A percentile compares a stretch with the other conserved stretches of the same genome.
These are phyloP conservation scores for Cutaneotrichosporon spelunceum DNA, from an alignment of 1,284 basidiomycete genomes.

Conservation along the genomic window DNA sequence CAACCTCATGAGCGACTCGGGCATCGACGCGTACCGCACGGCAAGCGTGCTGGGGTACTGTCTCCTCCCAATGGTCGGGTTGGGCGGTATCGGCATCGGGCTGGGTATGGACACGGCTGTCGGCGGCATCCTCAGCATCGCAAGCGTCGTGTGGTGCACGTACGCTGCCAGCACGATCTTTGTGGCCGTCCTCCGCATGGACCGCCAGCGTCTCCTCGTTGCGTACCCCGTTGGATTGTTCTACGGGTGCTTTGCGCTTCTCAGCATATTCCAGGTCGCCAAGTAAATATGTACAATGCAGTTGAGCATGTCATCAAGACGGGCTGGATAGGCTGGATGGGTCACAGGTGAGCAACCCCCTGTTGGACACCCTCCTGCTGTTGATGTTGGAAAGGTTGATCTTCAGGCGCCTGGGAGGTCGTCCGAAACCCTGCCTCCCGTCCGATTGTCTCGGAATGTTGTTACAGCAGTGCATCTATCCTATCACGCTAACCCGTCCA, in stretches of 20 bases:
- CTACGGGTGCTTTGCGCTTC: conserved; percentile 85
- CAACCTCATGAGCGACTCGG: conserved; percentile 94
- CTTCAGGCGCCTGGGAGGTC: background rate
- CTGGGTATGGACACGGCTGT: conserved; percentile 77
- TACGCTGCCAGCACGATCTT: conserved; percentile 92
- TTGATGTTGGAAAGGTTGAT: background rate
- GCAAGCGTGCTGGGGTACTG: conserved; percentile 97
- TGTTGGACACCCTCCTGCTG: background rate
- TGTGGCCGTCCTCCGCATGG: conserved; percentile 87
- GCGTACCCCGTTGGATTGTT: conserved; percentile 89
- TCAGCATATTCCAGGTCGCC: conserved; percentile 57
- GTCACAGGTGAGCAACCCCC: background rate
- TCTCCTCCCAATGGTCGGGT: conserved; percentile 92
- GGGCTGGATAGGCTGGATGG: background rate
- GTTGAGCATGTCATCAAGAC: background rate
- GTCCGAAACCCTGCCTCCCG: background rate
- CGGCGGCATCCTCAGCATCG: conserved; percentile 73
- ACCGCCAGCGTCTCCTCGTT: conserved; percentile 84
- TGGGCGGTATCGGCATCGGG: conserved; percentile 83
- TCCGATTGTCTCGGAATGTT: background rate
- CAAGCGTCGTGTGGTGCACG: conserved; percentile 91
- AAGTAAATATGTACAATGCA: background rate
- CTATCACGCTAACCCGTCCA: conserved; percentile 41
- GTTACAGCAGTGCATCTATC: conserved; percentile 12
- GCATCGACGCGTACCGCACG: conserved; percentile 94